phyloP scores from a whole-genome alignment of 2,329 filamentous ascomycete species.

The Scedosporium aurantiacum region DNA sequence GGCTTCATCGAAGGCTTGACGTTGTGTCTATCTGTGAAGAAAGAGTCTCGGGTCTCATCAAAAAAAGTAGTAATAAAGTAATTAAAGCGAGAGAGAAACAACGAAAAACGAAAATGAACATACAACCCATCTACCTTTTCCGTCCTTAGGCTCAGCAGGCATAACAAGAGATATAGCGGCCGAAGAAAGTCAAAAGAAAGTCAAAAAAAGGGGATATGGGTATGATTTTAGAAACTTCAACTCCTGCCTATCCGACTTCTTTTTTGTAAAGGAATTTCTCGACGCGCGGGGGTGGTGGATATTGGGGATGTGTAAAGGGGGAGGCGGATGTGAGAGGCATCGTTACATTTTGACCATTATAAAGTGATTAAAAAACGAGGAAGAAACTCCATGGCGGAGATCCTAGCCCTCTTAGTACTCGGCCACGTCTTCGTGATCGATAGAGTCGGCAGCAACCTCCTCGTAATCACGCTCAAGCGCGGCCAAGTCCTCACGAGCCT shows the following conservation, averaged over 20 bases:
- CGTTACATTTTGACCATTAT: conserved; percentile 5
- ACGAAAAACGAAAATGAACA: conserved; percentile 5
- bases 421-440: conserved; percentile 82
- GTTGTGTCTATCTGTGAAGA: too few species aligned
- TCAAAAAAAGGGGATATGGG: conserved; percentile 2
- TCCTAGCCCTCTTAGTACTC: conserved; percentile 60
- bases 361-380: conserved; percentile 2
- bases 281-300: background rate
- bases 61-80: background rate
- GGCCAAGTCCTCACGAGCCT: conserved; percentile 96
- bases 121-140: conserved; percentile 7
- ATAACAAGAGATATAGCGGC: conserved; percentile 6
- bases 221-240: conserved; percentile 3
- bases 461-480: conserved; percentile 98
- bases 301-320: background rate
- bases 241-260: conserved; percentile 1
- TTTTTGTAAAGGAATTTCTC: background rate
- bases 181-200: conserved; percentile 4
- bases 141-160: conserved; percentile 5
- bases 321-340: background rate
- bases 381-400: background rate
- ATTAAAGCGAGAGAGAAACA: conserved; percentile 5
- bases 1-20: too few species aligned
- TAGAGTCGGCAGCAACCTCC: conserved; percentile 90
- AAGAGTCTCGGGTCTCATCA: background rate